Base-by-base conservation (phyloP, 1,284 basidiomycete genomes). In the Puccinia triticina region DNA sequence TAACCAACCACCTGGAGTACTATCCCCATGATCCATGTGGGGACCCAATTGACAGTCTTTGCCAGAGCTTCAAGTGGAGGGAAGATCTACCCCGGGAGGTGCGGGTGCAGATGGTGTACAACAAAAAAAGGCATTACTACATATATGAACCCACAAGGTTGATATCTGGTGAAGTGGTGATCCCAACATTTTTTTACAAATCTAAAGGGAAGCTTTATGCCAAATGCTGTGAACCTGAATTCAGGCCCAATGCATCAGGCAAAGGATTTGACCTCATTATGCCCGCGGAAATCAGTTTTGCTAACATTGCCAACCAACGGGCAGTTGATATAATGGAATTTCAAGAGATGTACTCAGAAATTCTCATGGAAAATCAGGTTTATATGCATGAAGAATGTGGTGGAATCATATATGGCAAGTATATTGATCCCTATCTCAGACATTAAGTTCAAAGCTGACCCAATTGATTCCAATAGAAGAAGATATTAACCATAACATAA, bases 51-150 rank as follows among this genome's bases (percentile, higher is more conserved):
- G 12, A 11, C 1, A 64, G 61, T 16, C 61, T 64, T 18, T 37
- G 37, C 16, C 32, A 64, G 14, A 2, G 61, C 32, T 64, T 64
- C 61, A 64, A 64, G 32, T 64, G 61, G 61, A 64, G 61, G 37
- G 61, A 64, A 64, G 61, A 64, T 64, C 12, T 64, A 18, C 37
- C 8, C 61, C n/a, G n/a, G n/a, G n/a, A n/a, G n/a, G n/a, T n/a
- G n/a, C n/a, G n/a, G n/a, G n/a, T n/a, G n/a, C n/a, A 64, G 61
- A 64, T 64, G 61, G 61, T 37, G 2, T 11, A 3, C 61, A 34
- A 64, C 61, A 37, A 4, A n/a, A n/a, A n/a, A n/a, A n/a, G n/a
- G n/a, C n/a, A n/a, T n/a, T n/a, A n/a, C n/a, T n/a, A n/a, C n/a
- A n/a, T n/a, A n/a, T n/a, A n/a, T n/a, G n/a, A n/a, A n/a, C n/a